Evolutionary conservation across 768 basidiomycete genomes (phyloP).

Genomic region (Lyophyllum semitale): DNA sequence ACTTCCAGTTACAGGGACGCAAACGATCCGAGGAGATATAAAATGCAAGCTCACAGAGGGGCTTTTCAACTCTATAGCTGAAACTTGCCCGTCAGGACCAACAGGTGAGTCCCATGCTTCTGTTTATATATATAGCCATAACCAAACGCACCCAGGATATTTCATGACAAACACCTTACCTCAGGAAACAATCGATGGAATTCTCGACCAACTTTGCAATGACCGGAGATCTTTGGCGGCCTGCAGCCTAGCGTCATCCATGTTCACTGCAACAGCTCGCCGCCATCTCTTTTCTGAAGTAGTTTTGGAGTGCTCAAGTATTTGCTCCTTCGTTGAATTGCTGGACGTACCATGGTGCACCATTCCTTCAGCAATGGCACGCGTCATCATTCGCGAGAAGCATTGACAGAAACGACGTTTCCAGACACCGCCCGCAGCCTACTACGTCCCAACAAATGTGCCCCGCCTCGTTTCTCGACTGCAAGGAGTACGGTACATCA

Average conservation of each 20-base stretch:
- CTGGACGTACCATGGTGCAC: slow-evolving; percentile 31
- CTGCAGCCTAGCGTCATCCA: slow-evolving; percentile 30
- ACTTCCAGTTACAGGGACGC: too few species aligned
- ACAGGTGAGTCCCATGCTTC: not conserved
- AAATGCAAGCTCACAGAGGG: not conserved
- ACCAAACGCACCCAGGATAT: not conserved
- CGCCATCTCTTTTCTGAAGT: slow-evolving; percentile 32
- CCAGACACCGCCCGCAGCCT: not conserved
- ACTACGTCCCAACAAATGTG: slow-evolving; percentile 17
- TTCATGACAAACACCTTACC: slow-evolving; percentile 27
- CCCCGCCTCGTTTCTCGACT: slow-evolving; percentile 14
- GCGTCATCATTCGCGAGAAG: slow-evolving; percentile 20
- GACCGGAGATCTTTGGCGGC: slow-evolving; percentile 26
- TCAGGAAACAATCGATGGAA: slow-evolving; percentile 32
- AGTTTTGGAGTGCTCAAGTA: slow-evolving; percentile 22
- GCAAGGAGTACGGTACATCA: slow-evolving; percentile 15
- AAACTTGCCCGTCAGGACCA: not conserved
- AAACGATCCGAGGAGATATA: too few species aligned
- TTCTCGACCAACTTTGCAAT: slow-evolving; percentile 29
- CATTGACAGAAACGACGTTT: not conserved
- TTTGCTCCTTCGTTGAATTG: slow-evolving; percentile 26
- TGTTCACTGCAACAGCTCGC: slow-evolving; percentile 26
- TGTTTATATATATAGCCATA: not conserved
- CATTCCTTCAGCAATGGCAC: slow-evolving; percentile 23
- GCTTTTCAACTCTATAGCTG: not conserved